Evolutionary conservation across 805 yeast species (phyloP).

Genomic region (Pichia cabralensis): DNA sequence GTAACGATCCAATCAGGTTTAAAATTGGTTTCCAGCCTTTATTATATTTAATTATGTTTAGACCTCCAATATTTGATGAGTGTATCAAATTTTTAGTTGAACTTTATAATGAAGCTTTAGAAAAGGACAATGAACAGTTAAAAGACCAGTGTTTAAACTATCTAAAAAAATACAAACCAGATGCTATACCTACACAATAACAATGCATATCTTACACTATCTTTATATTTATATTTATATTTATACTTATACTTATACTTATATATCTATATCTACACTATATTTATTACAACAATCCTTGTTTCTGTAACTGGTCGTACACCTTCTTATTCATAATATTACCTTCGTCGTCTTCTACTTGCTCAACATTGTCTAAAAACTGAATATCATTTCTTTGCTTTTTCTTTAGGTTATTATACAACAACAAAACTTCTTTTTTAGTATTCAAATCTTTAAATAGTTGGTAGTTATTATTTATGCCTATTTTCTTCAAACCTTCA

Average conservation of each 20-base stretch:
- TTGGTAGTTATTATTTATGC: slow-evolving; percentile 40
- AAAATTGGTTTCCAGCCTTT: slow-evolving; percentile 75
- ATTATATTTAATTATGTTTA: slow-evolving; percentile 75
- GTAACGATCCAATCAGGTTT: slow-evolving; percentile 77
- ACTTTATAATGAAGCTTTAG: slow-evolving; percentile 29
- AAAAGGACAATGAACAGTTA: slow-evolving; percentile 35
- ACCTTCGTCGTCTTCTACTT: slow-evolving; percentile 89
- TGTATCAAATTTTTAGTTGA: slow-evolving; percentile 42
- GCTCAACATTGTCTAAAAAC: slow-evolving; percentile 47
- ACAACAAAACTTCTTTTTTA: slow-evolving; percentile 55
- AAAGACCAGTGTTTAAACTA: slow-evolving; percentile 36
- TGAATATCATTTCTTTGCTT: slow-evolving; percentile 29
- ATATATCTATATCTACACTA: neutral
- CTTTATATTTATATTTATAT: neutral
- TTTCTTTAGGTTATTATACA: slow-evolving; percentile 41
- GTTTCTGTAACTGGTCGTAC: slow-evolving; percentile 76
- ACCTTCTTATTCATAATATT: slow-evolving; percentile 82
- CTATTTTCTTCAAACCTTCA: slow-evolving; percentile 66
- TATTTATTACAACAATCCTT: slow-evolving; percentile 58
- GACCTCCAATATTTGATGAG: slow-evolving; percentile 68
- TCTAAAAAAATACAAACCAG: slow-evolving; percentile 35
- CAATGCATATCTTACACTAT: too few relatives aligned
- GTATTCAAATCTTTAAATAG: slow-evolving; percentile 54
- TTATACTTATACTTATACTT: neutral
- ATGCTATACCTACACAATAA: too few relatives aligned